Conservation (phyloP, 495 filamentous ascomycete genomes). For the Xylaria curta region DNA sequence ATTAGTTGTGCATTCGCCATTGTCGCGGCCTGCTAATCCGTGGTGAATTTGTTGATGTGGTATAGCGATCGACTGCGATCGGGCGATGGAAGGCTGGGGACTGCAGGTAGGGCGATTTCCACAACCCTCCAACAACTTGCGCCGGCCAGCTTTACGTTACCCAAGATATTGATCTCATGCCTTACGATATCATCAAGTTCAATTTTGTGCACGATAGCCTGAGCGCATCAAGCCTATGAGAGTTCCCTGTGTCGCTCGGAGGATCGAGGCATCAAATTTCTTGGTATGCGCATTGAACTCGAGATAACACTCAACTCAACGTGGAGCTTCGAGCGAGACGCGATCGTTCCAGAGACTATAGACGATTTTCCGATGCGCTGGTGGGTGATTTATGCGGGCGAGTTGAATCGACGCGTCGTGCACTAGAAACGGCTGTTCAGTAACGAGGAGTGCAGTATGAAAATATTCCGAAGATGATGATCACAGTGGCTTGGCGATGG, state of each 20-base stretch:
- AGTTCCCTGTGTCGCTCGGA: background rate
- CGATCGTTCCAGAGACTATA: slow-evolving; percentile 7
- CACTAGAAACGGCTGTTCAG: background rate
- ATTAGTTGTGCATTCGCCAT: slow-evolving; percentile 58
- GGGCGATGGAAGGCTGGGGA: slow-evolving; percentile 8
- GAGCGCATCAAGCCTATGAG: background rate
- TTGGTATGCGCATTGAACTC: slow-evolving; percentile 21
- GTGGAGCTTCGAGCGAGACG: slow-evolving; percentile 11
- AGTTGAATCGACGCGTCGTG: slow-evolving; percentile 31
- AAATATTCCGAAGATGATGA: background rate
- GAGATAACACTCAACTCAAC: background rate
- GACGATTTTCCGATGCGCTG: background rate
- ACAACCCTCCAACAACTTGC: slow-evolving; percentile 29
- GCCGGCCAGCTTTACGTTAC: slow-evolving; percentile 35
- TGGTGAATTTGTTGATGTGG: background rate
- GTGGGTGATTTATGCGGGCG: background rate
- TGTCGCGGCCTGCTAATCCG: slow-evolving; percentile 8
- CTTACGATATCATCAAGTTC: background rate
- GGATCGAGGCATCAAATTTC: slow-evolving; percentile 4
- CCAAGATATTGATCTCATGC: slow-evolving; percentile 34
- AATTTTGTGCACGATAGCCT: background rate
- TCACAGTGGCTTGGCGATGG: slow-evolving; percentile 15
- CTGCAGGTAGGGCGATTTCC: slow-evolving; percentile 20
- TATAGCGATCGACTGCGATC: background rate
- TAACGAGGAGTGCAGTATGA: background rate